Percentiles rank a stretch among this genome's conserved stretches.
phyloP scores from a whole-genome alignment of 495 filamentous ascomycete genomes.

The Annulohypoxylon stygium region DNA sequence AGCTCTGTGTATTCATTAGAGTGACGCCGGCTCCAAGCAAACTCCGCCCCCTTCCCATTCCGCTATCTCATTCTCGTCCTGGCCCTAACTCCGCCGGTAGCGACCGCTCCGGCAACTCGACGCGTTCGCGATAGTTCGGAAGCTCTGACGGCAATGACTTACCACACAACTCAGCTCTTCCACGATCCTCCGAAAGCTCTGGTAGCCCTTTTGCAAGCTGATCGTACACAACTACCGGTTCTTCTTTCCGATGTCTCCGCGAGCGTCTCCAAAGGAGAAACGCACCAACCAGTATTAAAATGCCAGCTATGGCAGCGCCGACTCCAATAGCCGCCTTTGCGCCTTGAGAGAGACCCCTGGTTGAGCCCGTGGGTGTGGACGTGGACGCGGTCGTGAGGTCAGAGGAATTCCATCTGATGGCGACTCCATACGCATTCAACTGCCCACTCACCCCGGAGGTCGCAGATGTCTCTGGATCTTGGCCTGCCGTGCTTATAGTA shows the following conservation, averaged over 20 bases:
- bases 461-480: not conserved
- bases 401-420: conserved; percentile 4
- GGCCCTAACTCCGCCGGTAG: not conserved
- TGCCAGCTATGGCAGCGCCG: not conserved
- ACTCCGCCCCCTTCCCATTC: too few relatives aligned
- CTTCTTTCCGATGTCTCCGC: not conserved
- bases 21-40: too few relatives aligned
- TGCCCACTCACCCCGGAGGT: not conserved
- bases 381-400: not conserved
- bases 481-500: conserved; percentile 7
- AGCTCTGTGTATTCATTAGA: too few relatives aligned
- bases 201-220: not conserved
- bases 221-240: not conserved
- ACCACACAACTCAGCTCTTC: too few relatives aligned
- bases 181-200: too few relatives aligned
- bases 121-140: not conserved
- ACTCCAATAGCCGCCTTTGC: conserved; percentile 7
- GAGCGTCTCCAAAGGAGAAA: conserved; percentile 10
- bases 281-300: not conserved
- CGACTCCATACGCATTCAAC: conserved; percentile 17
- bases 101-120: not conserved
- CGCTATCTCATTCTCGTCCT: not conserved
- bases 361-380: not conserved
- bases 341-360: not conserved
- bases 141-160: too few relatives aligned